Evolutionary conservation across 305 asterid species (phyloP).

Genomic region (Fraxinus velutina): DNA sequence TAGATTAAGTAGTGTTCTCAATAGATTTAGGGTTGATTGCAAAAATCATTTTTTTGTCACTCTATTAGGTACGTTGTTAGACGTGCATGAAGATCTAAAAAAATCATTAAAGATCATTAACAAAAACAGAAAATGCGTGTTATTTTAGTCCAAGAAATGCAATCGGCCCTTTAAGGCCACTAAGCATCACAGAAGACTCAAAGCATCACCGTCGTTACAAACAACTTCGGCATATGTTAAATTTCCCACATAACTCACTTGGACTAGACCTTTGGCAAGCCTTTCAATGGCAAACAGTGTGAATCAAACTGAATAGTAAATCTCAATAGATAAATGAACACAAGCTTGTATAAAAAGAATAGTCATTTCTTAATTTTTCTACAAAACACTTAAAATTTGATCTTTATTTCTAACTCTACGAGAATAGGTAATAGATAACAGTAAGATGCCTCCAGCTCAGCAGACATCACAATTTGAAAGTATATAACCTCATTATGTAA

Average conservation of each 20-base stretch:
- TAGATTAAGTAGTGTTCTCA: neutral
- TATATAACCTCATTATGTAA: neutral
- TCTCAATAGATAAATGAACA: neutral
- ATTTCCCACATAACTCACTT: neutral
- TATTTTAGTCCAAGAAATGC: neutral
- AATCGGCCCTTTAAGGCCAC: neutral
- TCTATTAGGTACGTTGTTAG: neutral
- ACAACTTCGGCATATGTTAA: neutral
- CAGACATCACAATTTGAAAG: neutral
- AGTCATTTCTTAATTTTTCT: neutral
- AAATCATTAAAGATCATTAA: neutral
- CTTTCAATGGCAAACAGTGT: neutral
- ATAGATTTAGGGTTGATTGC: neutral
- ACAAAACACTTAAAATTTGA: neutral
- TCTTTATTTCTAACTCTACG: neutral
- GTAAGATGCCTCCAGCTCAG: neutral
- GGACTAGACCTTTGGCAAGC: neutral
- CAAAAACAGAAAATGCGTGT: neutral
- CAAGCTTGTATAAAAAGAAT: neutral
- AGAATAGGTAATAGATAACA: neutral
- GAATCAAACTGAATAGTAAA: neutral
- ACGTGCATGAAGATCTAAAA: neutral
- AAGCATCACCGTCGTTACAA: neutral
- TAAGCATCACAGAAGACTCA: neutral
- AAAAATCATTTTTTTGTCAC: neutral